Evolutionary conservation across 225 moss, liverwort and hornwort genomes (phyloP).

Genomic region (Neckera pumila): DNA sequence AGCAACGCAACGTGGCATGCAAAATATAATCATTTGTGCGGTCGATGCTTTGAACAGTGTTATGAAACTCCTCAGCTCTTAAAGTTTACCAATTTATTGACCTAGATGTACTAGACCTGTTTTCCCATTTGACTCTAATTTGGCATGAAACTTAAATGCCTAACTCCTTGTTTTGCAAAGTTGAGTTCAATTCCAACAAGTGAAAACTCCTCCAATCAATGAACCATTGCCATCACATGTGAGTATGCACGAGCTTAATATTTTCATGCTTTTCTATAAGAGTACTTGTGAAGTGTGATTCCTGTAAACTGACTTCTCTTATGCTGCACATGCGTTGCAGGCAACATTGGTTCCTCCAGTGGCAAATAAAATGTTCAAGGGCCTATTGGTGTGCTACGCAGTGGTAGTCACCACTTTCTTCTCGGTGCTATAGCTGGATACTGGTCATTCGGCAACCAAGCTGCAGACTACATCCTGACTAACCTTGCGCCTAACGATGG

Average conservation of each 20-base stretch:
- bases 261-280: background rate
- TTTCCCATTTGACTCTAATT: background rate
- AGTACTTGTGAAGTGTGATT: background rate
- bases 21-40: no score
- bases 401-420: constrained; percentile 43
- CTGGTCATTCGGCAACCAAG: constrained; percentile 55
- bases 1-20: no score
- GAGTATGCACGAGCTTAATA: background rate
- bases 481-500: no score
- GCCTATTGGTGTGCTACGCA: constrained; percentile 34
- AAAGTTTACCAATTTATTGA: no score
- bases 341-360: constrained; percentile 39
- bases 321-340: background rate
- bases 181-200: background rate
- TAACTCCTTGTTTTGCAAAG: no score
- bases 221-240: background rate
- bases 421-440: constrained; percentile 39
- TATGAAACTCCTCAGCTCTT: no score
- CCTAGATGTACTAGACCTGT: no score
- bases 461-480: no score
- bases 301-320: background rate
- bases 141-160: background rate
- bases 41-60: no score
- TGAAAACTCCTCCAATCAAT: background rate
- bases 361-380: constrained; percentile 41